A percentile compares a stretch with the other conserved stretches of the same genome.
Conservation (phyloP, 495 filamentous ascomycete genomes). For the Aspergillus olivimuriae region DNA sequence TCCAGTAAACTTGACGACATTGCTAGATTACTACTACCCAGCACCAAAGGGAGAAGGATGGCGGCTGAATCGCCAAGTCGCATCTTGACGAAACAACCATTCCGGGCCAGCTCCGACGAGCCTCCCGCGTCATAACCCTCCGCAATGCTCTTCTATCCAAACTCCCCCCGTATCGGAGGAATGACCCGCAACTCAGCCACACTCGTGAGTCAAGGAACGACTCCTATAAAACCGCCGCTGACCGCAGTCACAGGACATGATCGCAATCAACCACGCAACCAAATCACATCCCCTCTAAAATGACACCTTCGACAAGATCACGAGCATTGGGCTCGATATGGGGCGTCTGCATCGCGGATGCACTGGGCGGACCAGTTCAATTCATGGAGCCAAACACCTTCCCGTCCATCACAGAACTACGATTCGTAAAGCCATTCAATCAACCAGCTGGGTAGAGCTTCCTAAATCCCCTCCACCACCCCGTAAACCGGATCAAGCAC, state of each 20-base stretch:
- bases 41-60: no score
- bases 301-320: not conserved
- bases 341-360: conserved; percentile 40
- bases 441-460: conserved; percentile 20
- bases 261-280: not conserved
- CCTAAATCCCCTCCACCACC: not conserved
- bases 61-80: no score
- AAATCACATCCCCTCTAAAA: not conserved
- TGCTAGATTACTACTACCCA: no score
- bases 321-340: conserved; percentile 34
- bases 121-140: no score
- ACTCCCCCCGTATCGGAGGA: no score
- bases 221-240: no score
- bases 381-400: conserved; percentile 34
- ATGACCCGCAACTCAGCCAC: not conserved
- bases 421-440: conserved; percentile 13
- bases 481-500: not conserved
- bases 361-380: conserved; percentile 43
- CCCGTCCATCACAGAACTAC: conserved; percentile 24
- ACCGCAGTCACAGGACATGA: no score
- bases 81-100: no score
- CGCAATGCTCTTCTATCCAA: not conserved
- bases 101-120: no score
- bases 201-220: not conserved
- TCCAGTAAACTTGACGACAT: no score